These are phyloP conservation scores for Castanea sativa DNA, from an alignment of 306 rosid genomes.

Conservation along the genomic window DNA sequence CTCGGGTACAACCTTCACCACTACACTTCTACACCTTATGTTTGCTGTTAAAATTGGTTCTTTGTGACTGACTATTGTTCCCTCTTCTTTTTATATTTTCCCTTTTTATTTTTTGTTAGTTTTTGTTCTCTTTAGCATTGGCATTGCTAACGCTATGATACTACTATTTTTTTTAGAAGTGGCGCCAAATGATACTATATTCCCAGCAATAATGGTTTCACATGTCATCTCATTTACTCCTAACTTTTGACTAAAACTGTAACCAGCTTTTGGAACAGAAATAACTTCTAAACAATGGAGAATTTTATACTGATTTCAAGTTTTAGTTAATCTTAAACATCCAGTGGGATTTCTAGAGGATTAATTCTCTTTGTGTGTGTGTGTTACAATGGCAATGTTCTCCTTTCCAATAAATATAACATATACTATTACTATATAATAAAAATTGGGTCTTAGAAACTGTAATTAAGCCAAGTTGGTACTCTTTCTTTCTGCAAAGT, in stretches of 20 bases:
- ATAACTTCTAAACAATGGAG: background rate
- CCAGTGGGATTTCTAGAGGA: background rate
- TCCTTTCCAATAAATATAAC: background rate
- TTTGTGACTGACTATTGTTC: background rate
- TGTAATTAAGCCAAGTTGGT: too few species aligned
- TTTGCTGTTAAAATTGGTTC: conserved; percentile 4
- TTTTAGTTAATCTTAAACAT: background rate
- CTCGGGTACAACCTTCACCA: conserved; percentile 59
- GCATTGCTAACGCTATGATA: too few species aligned
- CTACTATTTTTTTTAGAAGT: background rate
- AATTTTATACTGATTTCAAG: background rate
- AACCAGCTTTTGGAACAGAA: background rate
- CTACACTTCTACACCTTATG: conserved; percentile 16
- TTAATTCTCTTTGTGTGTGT: background rate
- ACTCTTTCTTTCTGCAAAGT: too few species aligned
- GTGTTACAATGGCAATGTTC: background rate
- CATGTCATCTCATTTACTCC: background rate
- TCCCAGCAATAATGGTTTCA: background rate
- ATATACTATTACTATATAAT: too few species aligned
- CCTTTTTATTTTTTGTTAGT: conserved; percentile 8
- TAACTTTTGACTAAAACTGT: background rate
- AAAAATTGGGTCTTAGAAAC: too few species aligned
- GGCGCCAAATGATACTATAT: background rate
- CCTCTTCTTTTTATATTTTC: background rate
- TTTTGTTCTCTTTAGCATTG: background rate